Base-by-base conservation (phyloP, 2,329 filamentous ascomycete species). In the Pseudogymnoascus sp. region DNA sequence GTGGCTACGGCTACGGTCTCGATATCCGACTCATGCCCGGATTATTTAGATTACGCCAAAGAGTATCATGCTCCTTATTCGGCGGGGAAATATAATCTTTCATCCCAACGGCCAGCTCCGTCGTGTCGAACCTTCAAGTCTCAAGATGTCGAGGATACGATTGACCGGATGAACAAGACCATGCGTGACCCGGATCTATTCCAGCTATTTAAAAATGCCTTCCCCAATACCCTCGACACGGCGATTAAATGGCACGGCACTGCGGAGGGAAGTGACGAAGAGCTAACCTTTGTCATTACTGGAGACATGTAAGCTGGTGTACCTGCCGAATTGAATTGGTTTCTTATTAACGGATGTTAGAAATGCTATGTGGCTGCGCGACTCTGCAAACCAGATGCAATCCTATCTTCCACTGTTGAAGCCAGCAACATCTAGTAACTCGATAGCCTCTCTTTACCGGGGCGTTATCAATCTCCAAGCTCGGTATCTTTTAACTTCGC, bases 321-420 rank as follows among this genome's bases (percentile, higher is more conserved):
- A 10, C 4, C 28, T 56, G 50, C 10, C 11, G 11, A 7, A 33
- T 33, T 10, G 93, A 65, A 90, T 92, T 90, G 42, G n/a, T 1
- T 5, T 12, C 16, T 21, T 18, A 56, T 56, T 56, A 14, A 56
- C 50, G 5, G 18, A 21, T 56, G 90, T 93, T 70, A 93, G 93
- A 73, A 87, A 95, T 68, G 92, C 93, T 0, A 92, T 96, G 77
- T 96, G 92, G 92, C 78, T 96, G 63, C 85, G 92, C 50, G 91
- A 96, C 74, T 93, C 90, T 11, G 84, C 86, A 14, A 89, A 89
- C 69, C 88, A 91, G 72, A 81, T 91, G 74, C 87, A 90, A 69
- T 87, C 85, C 31, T 88, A 90, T 69, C 78, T 86, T 53, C 80
- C 83, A 1, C 74, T 90, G 10, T 75, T 90, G 16, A 79, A 78